phyloP scores from a whole-genome alignment of 371 early-diverging fungal genomes.

The Syncephalis plumigaleata region DNA sequence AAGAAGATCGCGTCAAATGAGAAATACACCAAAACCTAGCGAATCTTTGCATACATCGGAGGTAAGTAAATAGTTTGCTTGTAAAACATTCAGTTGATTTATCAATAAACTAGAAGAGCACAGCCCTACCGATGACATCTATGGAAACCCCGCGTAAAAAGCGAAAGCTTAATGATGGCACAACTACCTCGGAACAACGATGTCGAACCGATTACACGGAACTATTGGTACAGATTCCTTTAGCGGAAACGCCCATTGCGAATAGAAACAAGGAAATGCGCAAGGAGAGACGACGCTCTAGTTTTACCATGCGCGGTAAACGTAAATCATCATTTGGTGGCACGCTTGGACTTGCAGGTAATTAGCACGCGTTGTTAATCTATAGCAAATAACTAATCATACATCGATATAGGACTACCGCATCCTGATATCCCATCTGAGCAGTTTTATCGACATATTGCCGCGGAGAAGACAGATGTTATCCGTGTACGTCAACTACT shows the following conservation, averaged over 20 bases:
- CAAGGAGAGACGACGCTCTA: slow-evolving; percentile 32
- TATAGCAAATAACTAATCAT: background rate
- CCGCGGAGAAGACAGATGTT: slow-evolving; percentile 43
- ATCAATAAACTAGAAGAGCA: too few species aligned
- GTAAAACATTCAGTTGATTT: too few species aligned
- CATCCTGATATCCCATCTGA: slow-evolving; percentile 29
- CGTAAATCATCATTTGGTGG: slow-evolving; percentile 36
- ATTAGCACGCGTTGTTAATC: background rate
- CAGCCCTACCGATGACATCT: too few species aligned
- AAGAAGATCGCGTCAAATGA: too few species aligned
- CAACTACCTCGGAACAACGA: too few species aligned
- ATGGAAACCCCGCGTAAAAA: too few species aligned
- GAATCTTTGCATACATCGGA: too few species aligned
- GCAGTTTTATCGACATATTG: slow-evolving; percentile 43
- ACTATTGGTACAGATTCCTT: slow-evolving; percentile 12
- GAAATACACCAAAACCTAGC: too few species aligned
- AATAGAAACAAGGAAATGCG: slow-evolving; percentile 22
- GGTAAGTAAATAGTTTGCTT: too few species aligned
- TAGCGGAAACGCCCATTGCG: slow-evolving; percentile 30
- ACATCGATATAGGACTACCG: slow-evolving; percentile 24
- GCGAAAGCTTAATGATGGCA: too few species aligned
- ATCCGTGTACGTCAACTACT: slow-evolving; percentile 47
- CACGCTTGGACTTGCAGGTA: background rate
- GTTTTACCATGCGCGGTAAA: slow-evolving; percentile 45
- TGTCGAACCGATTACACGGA: slow-evolving; percentile 4